Percentiles rank a stretch among this genome's conserved stretches.
Conservation (phyloP, 192 early-diverging fungal species). For the Gonapodya prolifera region DNA sequence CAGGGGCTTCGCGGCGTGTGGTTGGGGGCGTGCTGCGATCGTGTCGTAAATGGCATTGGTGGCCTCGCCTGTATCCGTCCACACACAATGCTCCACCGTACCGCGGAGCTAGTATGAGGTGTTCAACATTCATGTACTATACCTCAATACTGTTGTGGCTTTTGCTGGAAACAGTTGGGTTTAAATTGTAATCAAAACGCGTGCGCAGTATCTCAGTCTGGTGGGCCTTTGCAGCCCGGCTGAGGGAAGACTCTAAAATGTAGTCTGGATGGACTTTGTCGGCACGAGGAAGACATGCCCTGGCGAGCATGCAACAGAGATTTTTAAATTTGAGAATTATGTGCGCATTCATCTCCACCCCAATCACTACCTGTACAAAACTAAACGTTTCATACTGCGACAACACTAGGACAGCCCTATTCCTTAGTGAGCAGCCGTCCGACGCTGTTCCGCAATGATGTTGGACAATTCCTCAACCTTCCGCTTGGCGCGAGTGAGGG, state of each 20-base stretch:
- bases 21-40: neutral
- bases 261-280: neutral
- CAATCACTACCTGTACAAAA: neutral
- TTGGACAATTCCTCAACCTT: conserved; percentile 96
- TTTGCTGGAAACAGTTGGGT: neutral
- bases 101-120: neutral
- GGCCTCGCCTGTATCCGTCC: neutral
- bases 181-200: too few species aligned
- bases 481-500: conserved; percentile 90
- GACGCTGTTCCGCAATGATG: conserved; percentile 89
- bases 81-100: neutral
- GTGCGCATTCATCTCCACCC: neutral
- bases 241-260: neutral
- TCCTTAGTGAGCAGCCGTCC: conserved; percentile 14
- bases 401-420: neutral
- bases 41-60: neutral
- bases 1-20: neutral
- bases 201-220: too few species aligned
- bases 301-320: too few species aligned
- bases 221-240: too few species aligned
- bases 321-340: too few species aligned
- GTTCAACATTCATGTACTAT: neutral
- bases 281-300: neutral
- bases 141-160: neutral
- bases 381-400: neutral